Evolutionary conservation across 352 stramenopile genomes (phyloP).

Genomic region (Phytophthora cajani): DNA sequence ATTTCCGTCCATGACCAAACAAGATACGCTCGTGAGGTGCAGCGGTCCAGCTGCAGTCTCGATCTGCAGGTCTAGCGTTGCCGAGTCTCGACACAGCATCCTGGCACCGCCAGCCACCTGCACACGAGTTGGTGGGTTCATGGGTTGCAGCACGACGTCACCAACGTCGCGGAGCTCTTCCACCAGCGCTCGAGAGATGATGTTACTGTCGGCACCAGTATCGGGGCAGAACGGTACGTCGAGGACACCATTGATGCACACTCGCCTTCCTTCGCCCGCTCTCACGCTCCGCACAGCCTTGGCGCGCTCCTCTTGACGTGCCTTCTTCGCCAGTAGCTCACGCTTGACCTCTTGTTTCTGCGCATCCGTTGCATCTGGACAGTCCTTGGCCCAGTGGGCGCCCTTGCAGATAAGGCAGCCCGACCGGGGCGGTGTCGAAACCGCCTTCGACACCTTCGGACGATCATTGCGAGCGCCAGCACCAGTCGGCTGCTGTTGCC

Average conservation of each 20-base stretch:
- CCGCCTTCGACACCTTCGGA: neutral
- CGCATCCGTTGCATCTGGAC: too few species aligned
- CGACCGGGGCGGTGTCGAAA: neutral
- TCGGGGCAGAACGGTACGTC: neutral
- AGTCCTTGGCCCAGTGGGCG: too few species aligned
- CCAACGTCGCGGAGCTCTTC: neutral
- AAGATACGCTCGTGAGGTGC: neutral
- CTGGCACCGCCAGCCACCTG: neutral
- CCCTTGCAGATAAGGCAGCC: too few species aligned
- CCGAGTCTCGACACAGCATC: neutral
- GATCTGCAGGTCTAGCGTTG: neutral
- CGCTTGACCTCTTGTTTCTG: too few species aligned
- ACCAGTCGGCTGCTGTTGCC: neutral
- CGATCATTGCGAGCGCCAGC: neutral
- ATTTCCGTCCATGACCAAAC: neutral
- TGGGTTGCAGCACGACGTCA: too few species aligned
- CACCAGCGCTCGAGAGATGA: neutral
- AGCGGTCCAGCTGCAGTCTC: neutral
- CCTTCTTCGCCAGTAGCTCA: neutral
- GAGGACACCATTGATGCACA: neutral
- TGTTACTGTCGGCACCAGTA: neutral
- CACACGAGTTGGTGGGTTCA: neutral
- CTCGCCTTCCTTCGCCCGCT: neutral
- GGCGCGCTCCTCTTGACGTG: neutral
- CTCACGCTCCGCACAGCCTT: neutral